These are phyloP conservation scores for Phylloporus sp. DNA, from an alignment of 1,284 basidiomycete species.

Conservation along the genomic window DNA sequence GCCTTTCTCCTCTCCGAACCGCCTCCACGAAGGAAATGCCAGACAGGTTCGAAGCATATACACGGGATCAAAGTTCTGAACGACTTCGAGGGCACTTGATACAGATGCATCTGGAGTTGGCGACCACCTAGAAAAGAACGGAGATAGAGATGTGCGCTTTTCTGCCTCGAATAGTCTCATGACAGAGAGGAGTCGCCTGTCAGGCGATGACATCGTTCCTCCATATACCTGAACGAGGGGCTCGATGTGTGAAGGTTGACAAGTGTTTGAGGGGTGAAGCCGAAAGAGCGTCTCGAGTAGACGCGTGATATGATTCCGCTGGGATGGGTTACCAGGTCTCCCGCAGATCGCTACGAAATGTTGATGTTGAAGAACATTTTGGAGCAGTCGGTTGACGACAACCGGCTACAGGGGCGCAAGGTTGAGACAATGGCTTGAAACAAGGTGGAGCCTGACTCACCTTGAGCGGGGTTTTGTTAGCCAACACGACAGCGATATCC, in stretches of 20 bases:
- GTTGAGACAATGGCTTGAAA: constrained; percentile 46
- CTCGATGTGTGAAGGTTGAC: constrained; percentile 82
- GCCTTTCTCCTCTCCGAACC: constrained; percentile 46
- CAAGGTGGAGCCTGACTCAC: constrained; percentile 44
- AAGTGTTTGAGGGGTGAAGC: constrained; percentile 80
- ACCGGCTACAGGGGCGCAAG: constrained; percentile 50
- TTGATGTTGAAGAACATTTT: constrained; percentile 67
- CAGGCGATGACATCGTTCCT: constrained; percentile 71
- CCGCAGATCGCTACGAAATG: constrained; percentile 59
- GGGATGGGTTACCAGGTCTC: constrained; percentile 26
- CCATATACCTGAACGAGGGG: constrained; percentile 79
- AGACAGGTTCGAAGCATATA: constrained; percentile 78
- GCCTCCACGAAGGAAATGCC: constrained; percentile 72
- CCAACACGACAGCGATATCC: constrained; percentile 55
- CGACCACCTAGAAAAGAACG: constrained; percentile 72
- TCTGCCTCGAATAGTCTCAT: constrained; percentile 83
- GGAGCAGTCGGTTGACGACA: constrained; percentile 52
- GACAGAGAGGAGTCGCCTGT: constrained; percentile 67
- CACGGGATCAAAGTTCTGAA: constrained; percentile 75
- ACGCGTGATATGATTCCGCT: constrained; percentile 56
- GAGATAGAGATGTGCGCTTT: constrained; percentile 69
- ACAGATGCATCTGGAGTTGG: constrained; percentile 36
- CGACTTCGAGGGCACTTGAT: constrained; percentile 63
- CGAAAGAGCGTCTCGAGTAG: constrained; percentile 75
- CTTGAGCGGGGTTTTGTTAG: constrained; percentile 63